Base-by-base conservation (phyloP, 2,329 filamentous ascomycete genomes). In the Teratosphaeria pseudoeucalypti region DNA sequence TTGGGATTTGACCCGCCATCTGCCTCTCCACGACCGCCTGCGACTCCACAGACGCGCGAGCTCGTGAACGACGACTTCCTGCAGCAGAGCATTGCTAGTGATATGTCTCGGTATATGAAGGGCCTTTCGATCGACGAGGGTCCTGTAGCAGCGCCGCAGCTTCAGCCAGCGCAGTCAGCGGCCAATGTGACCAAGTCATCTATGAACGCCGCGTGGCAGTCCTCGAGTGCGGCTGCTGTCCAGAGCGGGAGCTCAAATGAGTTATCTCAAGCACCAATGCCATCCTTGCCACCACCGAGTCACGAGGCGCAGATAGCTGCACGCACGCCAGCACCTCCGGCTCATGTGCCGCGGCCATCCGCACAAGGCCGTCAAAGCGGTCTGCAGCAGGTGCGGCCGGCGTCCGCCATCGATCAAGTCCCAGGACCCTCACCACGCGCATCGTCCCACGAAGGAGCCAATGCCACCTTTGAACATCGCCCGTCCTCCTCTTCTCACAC, bases 61-160 rank as follows among this genome's bases (percentile, higher is more conserved):
- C 56, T 69, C n/a, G 61, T 72, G 29, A 74, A 74, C 57, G 77
- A 79, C 58, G 77, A 78, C 39, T 79, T 76, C 58, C 65, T 79
- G n/a, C 78, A 80, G 64, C 75, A 77, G 54, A 75, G 73, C 7
- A 79, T 79, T 54, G 76, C 76, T 58, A 74, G 72, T 27, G 74
- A 74, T 56, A 72, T 78, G 69, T 76, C 76, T 6, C 65, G 66
- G 39, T 73, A 72, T 58, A 71, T 73, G 69, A 72, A 72, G 60
- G 68, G 67, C 10, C 63, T 73, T 29, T 64, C 66, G 3, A 47
- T 74, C 23, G 59, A 68, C 34, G 73, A 73, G 32, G 66, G 71
- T 53, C 68, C 67, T 39, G 66, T 70, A 1, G 65, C 62, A 11
- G 61, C 63, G n/a, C 63, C 64, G 32, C 59, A 63, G 34, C 55